Evolutionary conservation across 1,284 basidiomycete genomes (phyloP).

Genomic region (Golubevia sp.): DNA sequence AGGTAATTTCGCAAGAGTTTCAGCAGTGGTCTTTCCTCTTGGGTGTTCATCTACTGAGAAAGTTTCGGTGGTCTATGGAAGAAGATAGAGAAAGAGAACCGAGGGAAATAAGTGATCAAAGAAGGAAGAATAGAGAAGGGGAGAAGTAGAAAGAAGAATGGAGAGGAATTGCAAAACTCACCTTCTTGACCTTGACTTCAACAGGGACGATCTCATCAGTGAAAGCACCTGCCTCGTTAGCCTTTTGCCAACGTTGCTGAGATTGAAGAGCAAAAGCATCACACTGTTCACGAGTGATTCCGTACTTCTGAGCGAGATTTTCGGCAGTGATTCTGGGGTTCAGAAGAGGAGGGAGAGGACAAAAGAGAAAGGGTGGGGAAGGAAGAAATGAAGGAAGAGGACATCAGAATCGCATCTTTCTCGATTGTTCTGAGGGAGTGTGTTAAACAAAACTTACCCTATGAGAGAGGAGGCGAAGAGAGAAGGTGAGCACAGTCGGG

Average conservation of each 20-base stretch:
- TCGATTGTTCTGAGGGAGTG: not conserved
- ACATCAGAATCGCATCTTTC: constrained; percentile 15
- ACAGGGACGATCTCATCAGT: constrained; percentile 62
- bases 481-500: not conserved
- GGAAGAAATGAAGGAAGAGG: not conserved
- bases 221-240: constrained; percentile 63
- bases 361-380: not conserved
- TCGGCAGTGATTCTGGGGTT: constrained; percentile 75
- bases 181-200: constrained; percentile 57
- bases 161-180: constrained; percentile 1
- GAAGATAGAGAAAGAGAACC: not conserved
- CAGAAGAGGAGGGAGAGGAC: not conserved
- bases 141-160: not conserved
- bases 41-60: constrained; percentile 66
- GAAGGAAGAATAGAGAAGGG: not conserved
- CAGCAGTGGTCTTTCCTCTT: constrained; percentile 80
- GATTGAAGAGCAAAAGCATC: constrained; percentile 67
- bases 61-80: constrained; percentile 24
- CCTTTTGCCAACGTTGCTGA: constrained; percentile 63
- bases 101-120: not conserved
- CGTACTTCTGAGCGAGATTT: constrained; percentile 78
- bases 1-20: constrained; percentile 83
- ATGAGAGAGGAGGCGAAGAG: not conserved
- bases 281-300: constrained; percentile 81
- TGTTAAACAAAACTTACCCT: not conserved